Conservation (phyloP, 2,329 filamentous ascomycete species). For the Apiospora malaysiana region DNA sequence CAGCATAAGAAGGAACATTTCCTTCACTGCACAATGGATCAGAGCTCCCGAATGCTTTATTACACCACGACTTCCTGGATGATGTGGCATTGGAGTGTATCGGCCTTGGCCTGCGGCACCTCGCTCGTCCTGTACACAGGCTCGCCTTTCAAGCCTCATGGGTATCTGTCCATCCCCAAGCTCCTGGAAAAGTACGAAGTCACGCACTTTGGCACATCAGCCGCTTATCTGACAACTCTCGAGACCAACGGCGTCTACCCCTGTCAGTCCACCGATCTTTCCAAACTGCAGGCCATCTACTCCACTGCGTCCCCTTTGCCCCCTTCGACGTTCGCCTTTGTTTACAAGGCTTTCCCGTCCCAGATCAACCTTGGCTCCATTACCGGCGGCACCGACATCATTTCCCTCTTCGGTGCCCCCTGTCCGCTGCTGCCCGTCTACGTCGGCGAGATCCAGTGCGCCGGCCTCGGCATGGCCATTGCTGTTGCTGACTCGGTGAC, state of each 20-base stretch:
- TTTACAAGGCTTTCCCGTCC: slow-evolving; percentile 82
- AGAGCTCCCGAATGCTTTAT: slow-evolving; percentile 81
- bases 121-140: slow-evolving; percentile 91
- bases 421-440: slow-evolving; percentile 77
- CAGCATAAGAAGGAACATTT: slow-evolving; percentile 98
- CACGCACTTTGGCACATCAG: slow-evolving; percentile 93
- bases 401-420: slow-evolving; percentile 90
- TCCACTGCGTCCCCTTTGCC: slow-evolving; percentile 92
- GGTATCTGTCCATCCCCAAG: slow-evolving; percentile 80
- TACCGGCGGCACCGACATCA: slow-evolving; percentile 95
- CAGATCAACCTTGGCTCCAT: slow-evolving; percentile 90
- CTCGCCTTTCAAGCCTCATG: slow-evolving; percentile 82
- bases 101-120: slow-evolving; percentile 80
- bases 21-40: slow-evolving; percentile 81
- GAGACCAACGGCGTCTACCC: slow-evolving; percentile 78
- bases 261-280: slow-evolving; percentile 60
- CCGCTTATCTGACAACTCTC: slow-evolving; percentile 89
- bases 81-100: slow-evolving; percentile 99
- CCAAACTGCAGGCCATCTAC: slow-evolving; percentile 81
- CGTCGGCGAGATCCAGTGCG: slow-evolving; percentile 77
- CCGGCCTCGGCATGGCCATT: slow-evolving; percentile 81
- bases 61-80: slow-evolving; percentile 98
- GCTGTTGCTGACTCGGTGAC: slow-evolving; percentile 62
- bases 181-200: slow-evolving; percentile 82
- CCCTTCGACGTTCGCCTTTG: slow-evolving; percentile 89